Conservation (phyloP, 202 grass and related monocot genomes). For the Saccharum hybrid region DNA sequence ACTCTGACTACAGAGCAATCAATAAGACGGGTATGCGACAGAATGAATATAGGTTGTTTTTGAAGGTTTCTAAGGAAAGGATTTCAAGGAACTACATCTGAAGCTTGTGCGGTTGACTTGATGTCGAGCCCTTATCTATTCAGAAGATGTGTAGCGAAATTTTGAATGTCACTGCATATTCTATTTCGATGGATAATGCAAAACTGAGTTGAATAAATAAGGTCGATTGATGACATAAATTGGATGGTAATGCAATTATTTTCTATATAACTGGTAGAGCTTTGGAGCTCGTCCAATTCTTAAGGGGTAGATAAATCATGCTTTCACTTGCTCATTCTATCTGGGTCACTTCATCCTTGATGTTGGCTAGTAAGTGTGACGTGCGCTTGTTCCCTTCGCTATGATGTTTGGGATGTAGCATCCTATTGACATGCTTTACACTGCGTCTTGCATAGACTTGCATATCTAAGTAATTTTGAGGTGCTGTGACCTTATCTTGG, state of each 20-base stretch:
- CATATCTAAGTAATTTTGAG: neutral
- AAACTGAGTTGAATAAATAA: neutral
- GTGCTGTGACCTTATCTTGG: neutral
- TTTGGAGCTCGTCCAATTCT: neutral
- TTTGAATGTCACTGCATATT: neutral
- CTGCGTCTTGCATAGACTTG: neutral
- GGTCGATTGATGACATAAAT: neutral
- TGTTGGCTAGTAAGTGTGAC: neutral
- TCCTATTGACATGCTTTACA: neutral
- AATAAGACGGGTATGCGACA: too few relatives aligned
- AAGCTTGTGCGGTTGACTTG: too few relatives aligned
- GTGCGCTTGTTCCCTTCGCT: neutral
- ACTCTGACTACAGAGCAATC: too few relatives aligned
- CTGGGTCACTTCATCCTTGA: neutral
- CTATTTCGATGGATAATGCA: neutral
- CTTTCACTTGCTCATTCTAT: neutral
- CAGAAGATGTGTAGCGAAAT: too few relatives aligned
- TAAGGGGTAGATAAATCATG: neutral
- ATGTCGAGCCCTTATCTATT: too few relatives aligned
- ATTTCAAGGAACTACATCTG: too few relatives aligned
- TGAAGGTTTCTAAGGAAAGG: too few relatives aligned
- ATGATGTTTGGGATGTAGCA: neutral
- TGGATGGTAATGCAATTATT: neutral
- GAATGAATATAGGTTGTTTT: too few relatives aligned
- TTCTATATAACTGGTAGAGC: neutral